Conservation (phyloP, 140 eudicot genomes). For the Anethum foeniculum region DNA sequence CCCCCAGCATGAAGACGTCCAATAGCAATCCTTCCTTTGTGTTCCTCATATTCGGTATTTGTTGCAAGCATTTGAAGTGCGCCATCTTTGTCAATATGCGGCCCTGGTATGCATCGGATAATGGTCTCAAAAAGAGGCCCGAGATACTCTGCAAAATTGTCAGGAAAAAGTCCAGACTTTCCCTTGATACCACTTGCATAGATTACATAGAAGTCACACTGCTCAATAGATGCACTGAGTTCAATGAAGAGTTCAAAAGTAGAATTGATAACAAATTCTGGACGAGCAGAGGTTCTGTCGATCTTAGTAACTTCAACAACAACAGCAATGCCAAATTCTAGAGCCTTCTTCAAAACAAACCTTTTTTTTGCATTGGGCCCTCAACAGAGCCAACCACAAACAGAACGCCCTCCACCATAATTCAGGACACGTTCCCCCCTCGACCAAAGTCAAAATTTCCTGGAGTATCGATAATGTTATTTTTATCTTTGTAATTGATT, state of each 20-base stretch:
- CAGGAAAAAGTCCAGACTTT: too few relatives aligned
- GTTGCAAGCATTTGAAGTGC: too few relatives aligned
- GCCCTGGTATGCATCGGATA: too few relatives aligned
- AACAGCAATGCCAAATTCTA: conserved; percentile 93
- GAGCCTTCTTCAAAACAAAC: conserved; percentile 94
- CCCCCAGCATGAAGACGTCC: too few relatives aligned
- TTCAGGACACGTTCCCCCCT: conserved; percentile 94
- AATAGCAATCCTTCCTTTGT: too few relatives aligned
- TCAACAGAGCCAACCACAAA: conserved; percentile 96
- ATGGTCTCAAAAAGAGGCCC: too few relatives aligned
- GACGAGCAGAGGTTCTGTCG: conserved; percentile 96
- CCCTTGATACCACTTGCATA: too few relatives aligned
- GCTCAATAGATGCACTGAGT: conserved; percentile 90
- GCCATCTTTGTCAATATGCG: too few relatives aligned
- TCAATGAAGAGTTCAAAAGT: conserved; percentile 96
- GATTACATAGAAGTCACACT: conserved; percentile 16
- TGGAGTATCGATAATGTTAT: conserved; percentile 85
- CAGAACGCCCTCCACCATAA: conserved; percentile 95
- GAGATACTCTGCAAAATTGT: too few relatives aligned
- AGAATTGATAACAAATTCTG: conserved; percentile 83
- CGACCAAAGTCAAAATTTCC: conserved; percentile 98
- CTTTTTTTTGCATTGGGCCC: conserved; percentile 98
- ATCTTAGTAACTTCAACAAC: conserved; percentile 88
- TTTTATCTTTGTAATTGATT: conserved; percentile 73
- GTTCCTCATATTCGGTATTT: too few relatives aligned